Conservation (phyloP, 2,329 filamentous ascomycete species). For the Nectriaceae sp. region DNA sequence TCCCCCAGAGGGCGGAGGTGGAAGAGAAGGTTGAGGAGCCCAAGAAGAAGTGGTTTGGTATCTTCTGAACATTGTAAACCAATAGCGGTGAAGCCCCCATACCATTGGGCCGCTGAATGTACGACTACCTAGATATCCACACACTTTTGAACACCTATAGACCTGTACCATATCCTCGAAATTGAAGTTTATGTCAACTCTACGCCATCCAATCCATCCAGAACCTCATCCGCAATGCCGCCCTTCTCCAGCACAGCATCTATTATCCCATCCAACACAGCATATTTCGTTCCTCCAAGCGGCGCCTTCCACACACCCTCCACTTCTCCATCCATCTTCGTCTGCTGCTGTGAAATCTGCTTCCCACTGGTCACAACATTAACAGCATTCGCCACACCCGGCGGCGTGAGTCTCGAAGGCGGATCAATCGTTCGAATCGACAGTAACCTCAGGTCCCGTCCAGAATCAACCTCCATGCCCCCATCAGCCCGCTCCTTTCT, state of each 20-base stretch:
- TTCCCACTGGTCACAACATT: conserved; percentile 55
- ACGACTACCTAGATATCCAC: conserved; percentile 21
- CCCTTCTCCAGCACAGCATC: conserved; percentile 74
- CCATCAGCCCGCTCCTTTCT: conserved; percentile 23
- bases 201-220: conserved; percentile 77
- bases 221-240: conserved; percentile 82
- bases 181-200: conserved; percentile 57
- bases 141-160: conserved; percentile 10
- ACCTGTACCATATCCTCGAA: conserved; percentile 6
- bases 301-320: conserved; percentile 86
- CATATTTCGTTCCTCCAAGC: conserved; percentile 78
- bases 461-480: conserved; percentile 45
- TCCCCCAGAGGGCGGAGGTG: conserved; percentile 27
- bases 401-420: conserved; percentile 71
- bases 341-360: conserved; percentile 34
- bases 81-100: conserved; percentile 15
- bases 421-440: conserved; percentile 75
- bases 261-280: conserved; percentile 72
- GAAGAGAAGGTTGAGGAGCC: conserved; percentile 32
- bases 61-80: conserved; percentile 59
- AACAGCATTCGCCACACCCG: conserved; percentile 65
- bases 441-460: conserved; percentile 58
- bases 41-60: conserved; percentile 81
- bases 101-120: conserved; percentile 16
- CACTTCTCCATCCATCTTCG: conserved; percentile 51